Percentiles rank a stretch among this genome's conserved stretches.
These are phyloP conservation scores for Blastocystis hominis DNA, from an alignment of 352 stramenopile genomes.

Conservation along the genomic window DNA sequence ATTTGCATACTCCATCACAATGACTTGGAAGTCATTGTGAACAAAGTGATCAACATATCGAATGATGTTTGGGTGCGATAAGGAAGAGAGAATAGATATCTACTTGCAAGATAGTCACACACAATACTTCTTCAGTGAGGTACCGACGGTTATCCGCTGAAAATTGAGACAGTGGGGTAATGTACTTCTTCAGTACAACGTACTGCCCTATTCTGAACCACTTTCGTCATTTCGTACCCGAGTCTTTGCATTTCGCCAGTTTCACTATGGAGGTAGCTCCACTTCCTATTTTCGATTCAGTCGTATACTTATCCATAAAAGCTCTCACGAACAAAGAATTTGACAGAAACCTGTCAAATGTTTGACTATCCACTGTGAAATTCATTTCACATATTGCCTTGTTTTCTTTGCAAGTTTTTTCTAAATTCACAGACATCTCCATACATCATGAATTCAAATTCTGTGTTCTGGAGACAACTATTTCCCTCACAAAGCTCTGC, in stretches of 20 bases:
- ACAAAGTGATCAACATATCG: neutral
- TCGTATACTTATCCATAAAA: neutral
- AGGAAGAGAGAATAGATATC: neutral
- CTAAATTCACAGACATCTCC: too few species aligned
- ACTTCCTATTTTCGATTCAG: neutral
- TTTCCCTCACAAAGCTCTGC: too few species aligned
- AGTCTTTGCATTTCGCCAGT: neutral
- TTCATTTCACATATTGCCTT: too few species aligned
- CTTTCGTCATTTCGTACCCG: neutral
- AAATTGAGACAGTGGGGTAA: neutral
- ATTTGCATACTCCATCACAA: constrained; percentile 48
- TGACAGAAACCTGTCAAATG: too few species aligned
- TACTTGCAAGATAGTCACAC: neutral
- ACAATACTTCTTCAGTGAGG: neutral
- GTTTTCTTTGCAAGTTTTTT: too few species aligned
- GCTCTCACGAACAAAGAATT: too few species aligned
- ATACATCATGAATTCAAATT: too few species aligned
- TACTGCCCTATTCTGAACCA: neutral
- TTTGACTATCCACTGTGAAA: too few species aligned
- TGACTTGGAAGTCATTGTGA: neutral
- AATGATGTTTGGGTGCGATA: constrained; percentile 16
- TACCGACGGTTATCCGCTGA: neutral
- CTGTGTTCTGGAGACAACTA: too few species aligned
- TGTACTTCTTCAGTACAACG: constrained; percentile 6
- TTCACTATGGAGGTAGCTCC: constrained; percentile 19